Percentiles rank a stretch among this genome's conserved stretches.
These are phyloP conservation scores for Tetrahymena elliotti DNA, from an alignment of 73 alveolate genomes.

Conservation along the genomic window DNA sequence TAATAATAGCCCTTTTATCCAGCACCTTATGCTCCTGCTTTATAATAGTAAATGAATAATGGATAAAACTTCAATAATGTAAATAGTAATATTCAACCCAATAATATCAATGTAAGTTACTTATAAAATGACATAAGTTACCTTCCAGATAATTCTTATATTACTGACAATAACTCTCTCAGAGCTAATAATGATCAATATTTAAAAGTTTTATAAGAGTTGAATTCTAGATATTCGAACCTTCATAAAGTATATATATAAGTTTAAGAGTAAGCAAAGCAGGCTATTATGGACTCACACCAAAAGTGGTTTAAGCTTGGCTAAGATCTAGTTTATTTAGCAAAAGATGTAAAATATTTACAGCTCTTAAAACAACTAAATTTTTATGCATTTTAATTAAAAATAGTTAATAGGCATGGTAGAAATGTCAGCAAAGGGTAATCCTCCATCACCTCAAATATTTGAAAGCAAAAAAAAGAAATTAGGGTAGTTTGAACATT, in stretches of 20 bases:
- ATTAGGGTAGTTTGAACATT: constrained; percentile 39
- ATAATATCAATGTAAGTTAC: neutral
- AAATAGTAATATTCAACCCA: neutral
- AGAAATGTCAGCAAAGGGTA: constrained; percentile 63
- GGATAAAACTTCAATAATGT: neutral
- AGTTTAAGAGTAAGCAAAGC: constrained; percentile 44
- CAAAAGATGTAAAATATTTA: constrained; percentile 51
- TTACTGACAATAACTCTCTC: neutral
- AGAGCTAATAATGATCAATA: constrained; percentile 40
- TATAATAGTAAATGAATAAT: neutral
- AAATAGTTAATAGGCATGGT: constrained; percentile 35
- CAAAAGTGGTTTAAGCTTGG: constrained; percentile 72
- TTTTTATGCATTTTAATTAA: neutral
- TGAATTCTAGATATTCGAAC: constrained; percentile 6
- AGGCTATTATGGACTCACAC: constrained; percentile 69
- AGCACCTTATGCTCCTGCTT: neutral
- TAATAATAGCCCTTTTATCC: neutral
- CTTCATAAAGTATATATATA: constrained; percentile 22
- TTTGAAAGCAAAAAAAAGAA: constrained; percentile 40
- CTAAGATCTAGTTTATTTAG: constrained; percentile 64
- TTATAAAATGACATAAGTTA: neutral
- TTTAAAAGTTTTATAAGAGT: neutral
- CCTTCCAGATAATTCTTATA: neutral
- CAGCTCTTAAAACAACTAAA: neutral
- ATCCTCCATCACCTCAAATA: constrained; percentile 19